phyloP scores from a whole-genome alignment of 2,329 filamentous ascomycete genomes.

The Alternaria atra region DNA sequence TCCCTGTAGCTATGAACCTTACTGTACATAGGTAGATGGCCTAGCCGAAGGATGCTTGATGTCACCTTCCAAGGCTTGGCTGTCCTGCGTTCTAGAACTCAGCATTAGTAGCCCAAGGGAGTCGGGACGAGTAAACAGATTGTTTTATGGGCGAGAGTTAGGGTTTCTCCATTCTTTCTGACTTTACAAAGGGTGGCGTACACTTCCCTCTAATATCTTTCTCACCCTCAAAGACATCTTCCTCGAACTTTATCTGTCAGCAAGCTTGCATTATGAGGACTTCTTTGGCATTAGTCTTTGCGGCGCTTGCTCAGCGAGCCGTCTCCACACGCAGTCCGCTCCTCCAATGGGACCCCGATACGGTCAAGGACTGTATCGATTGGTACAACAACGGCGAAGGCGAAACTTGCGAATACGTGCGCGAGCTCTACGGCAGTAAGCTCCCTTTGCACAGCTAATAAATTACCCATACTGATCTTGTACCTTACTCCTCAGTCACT shows the following conservation, averaged over 20 bases:
- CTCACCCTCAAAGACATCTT: background rate
- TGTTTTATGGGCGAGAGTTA: background rate
- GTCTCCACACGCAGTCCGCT: background rate
- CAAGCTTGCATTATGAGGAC: background rate
- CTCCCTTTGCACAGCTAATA: background rate
- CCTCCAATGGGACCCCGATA: background rate
- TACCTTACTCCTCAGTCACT: background rate
- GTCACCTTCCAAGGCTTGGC: background rate
- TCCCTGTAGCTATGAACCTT: too few relatives aligned
- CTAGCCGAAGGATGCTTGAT: background rate
- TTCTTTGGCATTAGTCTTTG: background rate
- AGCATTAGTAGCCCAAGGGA: background rate
- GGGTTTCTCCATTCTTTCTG: background rate
- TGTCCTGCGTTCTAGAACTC: background rate
- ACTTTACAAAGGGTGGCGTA: background rate
- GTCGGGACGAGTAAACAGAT: rapidly evolving
- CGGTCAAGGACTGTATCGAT: background rate
- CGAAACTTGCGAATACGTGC: background rate
- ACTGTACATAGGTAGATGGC: too few relatives aligned
- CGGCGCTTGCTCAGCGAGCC: background rate
- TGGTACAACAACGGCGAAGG: background rate
- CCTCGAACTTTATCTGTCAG: background rate
- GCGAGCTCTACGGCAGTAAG: background rate
- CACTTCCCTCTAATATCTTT: background rate
- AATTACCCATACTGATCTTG: background rate